phyloP scores from a whole-genome alignment of 177 flowering plant species.

The Vitis hybrid region DNA sequence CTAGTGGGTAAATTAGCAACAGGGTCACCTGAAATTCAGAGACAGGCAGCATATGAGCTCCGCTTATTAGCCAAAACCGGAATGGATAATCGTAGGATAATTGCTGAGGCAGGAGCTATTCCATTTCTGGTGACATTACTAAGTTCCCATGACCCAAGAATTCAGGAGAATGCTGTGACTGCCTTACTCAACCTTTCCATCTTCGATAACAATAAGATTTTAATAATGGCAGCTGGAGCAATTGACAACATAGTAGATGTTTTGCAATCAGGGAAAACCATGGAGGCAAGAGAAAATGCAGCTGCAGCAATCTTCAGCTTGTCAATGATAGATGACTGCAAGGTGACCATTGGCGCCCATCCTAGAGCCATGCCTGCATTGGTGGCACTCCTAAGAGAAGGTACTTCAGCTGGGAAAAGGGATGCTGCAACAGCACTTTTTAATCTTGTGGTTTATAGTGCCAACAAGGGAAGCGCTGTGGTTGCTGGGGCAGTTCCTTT shows the following conservation, averaged over 20 bases:
- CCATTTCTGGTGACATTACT: constrained; percentile 68
- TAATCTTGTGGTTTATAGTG: constrained; percentile 51
- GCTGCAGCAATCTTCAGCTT: constrained; percentile 76
- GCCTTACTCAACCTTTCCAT: constrained; percentile 77
- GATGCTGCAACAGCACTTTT: constrained; percentile 77
- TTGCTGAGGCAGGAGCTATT: constrained; percentile 80
- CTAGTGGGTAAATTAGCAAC: constrained; percentile 72
- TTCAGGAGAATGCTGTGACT: constrained; percentile 78
- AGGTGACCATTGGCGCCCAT: constrained; percentile 52
- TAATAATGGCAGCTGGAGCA: constrained; percentile 67
- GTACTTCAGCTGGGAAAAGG: constrained; percentile 61
- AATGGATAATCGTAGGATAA: constrained; percentile 63
- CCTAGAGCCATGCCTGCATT: constrained; percentile 58
- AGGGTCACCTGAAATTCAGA: constrained; percentile 54
- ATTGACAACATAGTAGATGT: constrained; percentile 55
- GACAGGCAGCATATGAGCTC: constrained; percentile 67
- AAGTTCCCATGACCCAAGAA: constrained; percentile 46
- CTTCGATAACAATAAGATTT: constrained; percentile 54
- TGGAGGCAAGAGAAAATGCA: constrained; percentile 84
- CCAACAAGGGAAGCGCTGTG: constrained; percentile 48
- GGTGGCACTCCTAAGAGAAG: constrained; percentile 60
- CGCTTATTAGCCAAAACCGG: constrained; percentile 71
- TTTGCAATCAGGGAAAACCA: constrained; percentile 49
- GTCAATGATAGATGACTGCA: constrained; percentile 61
- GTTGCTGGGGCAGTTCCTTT: constrained; percentile 56